A percentile compares a stretch with the other conserved stretches of the same genome.
Conservation (phyloP, 495 filamentous ascomycete genomes). For the Aspergillus panamensis region DNA sequence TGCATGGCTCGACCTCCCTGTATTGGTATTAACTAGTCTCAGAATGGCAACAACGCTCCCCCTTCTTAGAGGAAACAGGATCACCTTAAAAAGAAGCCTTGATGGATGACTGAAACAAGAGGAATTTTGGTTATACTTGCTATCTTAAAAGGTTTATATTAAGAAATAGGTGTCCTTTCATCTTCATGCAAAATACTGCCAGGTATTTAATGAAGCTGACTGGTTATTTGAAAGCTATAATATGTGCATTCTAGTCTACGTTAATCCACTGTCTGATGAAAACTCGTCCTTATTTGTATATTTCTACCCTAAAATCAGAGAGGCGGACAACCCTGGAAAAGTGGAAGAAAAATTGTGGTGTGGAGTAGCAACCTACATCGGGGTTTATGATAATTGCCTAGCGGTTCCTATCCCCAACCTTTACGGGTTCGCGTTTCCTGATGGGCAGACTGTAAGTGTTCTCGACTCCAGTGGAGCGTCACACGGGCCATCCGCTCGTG, state of each 20-base stretch:
- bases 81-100: constrained; percentile 14
- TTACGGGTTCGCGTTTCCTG: too few relatives aligned
- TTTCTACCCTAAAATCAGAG: constrained; percentile 38
- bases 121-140: constrained; percentile 11
- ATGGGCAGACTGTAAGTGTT: constrained; percentile 22
- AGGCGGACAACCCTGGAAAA: constrained; percentile 33
- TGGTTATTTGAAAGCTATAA: constrained; percentile 44
- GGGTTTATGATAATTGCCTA: constrained; percentile 36
- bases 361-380: constrained; percentile 37
- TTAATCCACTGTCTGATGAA: constrained; percentile 19
- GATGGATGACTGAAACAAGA: constrained; percentile 10
- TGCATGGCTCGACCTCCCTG: too few relatives aligned
- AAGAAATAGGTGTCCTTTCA: constrained; percentile 27
- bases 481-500: constrained; percentile 16
- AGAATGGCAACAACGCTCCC: constrained; percentile 5
- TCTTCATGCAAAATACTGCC: constrained; percentile 22
- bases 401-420: too few relatives aligned
- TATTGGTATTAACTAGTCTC: too few relatives aligned
- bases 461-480: constrained; percentile 16
- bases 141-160: constrained; percentile 11
- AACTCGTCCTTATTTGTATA: constrained; percentile 33
- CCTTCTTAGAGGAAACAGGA: constrained; percentile 14
- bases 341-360: constrained; percentile 39
- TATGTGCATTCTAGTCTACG: constrained; percentile 36
- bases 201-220: constrained; percentile 23